Percentiles rank a stretch among this genome's conserved stretches.
These are phyloP conservation scores for Populus hybrid DNA, from an alignment of 441 rosid genomes.

Conservation along the genomic window DNA sequence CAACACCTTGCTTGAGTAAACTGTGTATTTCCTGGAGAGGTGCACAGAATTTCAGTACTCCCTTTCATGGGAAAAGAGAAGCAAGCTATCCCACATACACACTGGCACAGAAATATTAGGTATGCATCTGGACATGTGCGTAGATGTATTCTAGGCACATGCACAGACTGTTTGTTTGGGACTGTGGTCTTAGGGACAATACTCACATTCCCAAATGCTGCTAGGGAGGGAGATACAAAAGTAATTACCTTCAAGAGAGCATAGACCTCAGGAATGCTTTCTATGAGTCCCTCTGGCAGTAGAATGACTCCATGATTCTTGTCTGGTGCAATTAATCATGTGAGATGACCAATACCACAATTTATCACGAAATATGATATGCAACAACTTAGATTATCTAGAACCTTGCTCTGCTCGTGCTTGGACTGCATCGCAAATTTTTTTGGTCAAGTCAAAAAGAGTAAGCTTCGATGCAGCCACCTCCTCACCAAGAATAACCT, in stretches of 20 bases:
- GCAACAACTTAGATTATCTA: too few relatives aligned
- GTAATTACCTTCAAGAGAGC: constrained; percentile 79
- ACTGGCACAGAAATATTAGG: neutral
- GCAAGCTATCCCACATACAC: neutral
- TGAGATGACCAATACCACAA: too few relatives aligned
- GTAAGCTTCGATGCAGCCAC: too few relatives aligned
- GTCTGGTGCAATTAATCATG: too few relatives aligned
- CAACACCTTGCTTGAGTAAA: constrained; percentile 72
- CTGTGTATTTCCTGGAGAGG: constrained; percentile 89
- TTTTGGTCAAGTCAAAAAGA: too few relatives aligned
- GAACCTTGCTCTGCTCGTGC: too few relatives aligned
- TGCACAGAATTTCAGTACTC: neutral
- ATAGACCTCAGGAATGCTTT: constrained; percentile 95
- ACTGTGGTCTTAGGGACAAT: neutral
- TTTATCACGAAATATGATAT: too few relatives aligned
- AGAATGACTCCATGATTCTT: constrained; percentile 97
- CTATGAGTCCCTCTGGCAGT: constrained; percentile 96
- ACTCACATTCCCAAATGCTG: neutral
- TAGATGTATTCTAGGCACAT: neutral
- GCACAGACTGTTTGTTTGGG: neutral
- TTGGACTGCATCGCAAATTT: too few relatives aligned
- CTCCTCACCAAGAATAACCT: too few relatives aligned
- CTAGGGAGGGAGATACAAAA: neutral
- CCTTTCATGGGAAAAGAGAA: constrained; percentile 3
- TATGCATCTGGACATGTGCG: neutral